Conservation (phyloP, 257 asterid genomes). For the Salvia hispanica region DNA sequence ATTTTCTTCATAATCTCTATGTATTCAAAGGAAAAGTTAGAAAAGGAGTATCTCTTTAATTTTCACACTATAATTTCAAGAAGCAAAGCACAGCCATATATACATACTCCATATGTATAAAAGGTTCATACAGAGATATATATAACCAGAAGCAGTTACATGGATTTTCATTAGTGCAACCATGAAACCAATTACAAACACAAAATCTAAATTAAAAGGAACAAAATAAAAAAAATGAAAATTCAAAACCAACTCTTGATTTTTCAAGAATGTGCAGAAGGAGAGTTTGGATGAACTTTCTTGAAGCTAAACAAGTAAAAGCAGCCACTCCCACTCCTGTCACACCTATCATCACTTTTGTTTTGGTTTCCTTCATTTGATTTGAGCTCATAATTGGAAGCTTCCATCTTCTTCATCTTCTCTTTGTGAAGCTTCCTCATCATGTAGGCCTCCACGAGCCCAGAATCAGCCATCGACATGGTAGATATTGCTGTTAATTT, state of each 20-base stretch:
- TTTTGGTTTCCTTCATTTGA: neutral
- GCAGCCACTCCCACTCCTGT: conserved; percentile 20
- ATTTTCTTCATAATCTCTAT: too few relatives aligned
- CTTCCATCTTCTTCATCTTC: conserved; percentile 50
- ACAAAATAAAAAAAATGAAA: neutral
- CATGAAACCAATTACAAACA: neutral
- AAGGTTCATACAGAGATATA: too few relatives aligned
- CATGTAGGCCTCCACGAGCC: conserved; percentile 49
- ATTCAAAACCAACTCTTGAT: neutral
- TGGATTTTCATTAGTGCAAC: neutral
- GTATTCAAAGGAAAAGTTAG: too few relatives aligned
- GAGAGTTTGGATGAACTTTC: conserved; percentile 49
- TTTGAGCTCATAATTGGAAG: neutral
- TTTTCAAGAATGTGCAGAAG: conserved; percentile 10
- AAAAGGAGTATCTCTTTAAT: too few relatives aligned
- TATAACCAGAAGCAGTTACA: neutral
- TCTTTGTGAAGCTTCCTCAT: conserved; percentile 46
- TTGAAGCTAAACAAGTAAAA: conserved; percentile 47
- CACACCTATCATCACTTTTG: neutral
- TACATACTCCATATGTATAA: too few relatives aligned
- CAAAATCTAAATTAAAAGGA: neutral
- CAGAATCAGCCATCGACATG: conserved; percentile 42
- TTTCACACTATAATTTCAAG: too few relatives aligned
- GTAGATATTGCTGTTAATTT: too few relatives aligned
- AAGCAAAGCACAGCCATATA: too few relatives aligned